phyloP scores from a whole-genome alignment of 2,329 filamentous ascomycete species.

The Xylaria sp. region DNA sequence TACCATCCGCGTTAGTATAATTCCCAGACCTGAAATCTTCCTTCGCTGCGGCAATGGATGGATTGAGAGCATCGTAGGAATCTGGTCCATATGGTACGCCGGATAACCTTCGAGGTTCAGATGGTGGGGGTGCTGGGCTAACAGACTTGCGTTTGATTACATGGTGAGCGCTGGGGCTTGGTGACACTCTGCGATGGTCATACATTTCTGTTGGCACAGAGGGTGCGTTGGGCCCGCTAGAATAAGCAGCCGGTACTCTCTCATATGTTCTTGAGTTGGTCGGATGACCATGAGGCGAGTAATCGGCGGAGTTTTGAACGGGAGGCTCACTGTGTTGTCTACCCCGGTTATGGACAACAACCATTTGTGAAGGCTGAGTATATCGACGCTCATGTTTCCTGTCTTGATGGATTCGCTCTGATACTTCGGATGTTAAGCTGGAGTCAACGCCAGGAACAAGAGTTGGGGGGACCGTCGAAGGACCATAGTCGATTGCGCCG shows the following conservation, averaged over 20 bases:
- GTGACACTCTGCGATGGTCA: conserved; percentile 51
- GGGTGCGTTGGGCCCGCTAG: conserved; percentile 41
- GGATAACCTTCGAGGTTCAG: conserved; percentile 63
- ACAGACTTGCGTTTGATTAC: conserved; percentile 77
- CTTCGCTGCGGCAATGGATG: conserved; percentile 57
- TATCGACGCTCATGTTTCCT: conserved; percentile 61
- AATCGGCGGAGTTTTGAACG: conserved; percentile 43
- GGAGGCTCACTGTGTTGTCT: conserved; percentile 52
- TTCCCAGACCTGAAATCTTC: conserved; percentile 51
- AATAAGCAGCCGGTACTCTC: conserved; percentile 52
- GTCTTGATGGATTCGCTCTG: conserved; percentile 68
- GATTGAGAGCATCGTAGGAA: conserved; percentile 79
- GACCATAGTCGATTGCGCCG: conserved; percentile 53
- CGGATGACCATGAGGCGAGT: conserved; percentile 41
- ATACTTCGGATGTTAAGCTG: conserved; percentile 65
- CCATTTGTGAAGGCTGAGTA: conserved; percentile 53
- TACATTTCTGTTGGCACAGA: conserved; percentile 30
- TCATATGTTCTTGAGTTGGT: conserved; percentile 44
- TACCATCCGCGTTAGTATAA: conserved; percentile 67
- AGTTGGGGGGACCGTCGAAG: conserved; percentile 65
- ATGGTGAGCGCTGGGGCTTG: conserved; percentile 60
- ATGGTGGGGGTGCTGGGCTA: conserved; percentile 71
- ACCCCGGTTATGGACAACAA: conserved; percentile 57
- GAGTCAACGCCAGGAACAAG: conserved; percentile 72
- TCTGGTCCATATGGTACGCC: conserved; percentile 79